Percentiles rank a stretch among this genome's conserved stretches.
These are phyloP conservation scores for Sclerotinia spermophila DNA, from an alignment of 2,329 filamentous ascomycete species.

Conservation along the genomic window DNA sequence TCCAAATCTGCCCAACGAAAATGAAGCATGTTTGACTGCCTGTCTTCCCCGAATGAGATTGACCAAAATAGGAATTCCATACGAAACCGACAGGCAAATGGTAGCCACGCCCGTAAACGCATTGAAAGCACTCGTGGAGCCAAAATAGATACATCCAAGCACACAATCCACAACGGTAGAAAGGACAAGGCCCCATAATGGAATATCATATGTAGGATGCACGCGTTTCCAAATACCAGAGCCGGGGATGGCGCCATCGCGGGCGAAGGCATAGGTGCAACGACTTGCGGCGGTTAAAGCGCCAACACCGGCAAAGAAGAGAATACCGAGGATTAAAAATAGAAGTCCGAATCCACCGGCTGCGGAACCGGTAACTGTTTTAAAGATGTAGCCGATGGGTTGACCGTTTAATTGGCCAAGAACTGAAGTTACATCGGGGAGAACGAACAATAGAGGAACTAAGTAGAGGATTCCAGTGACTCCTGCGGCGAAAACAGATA, in stretches of 20 bases:
- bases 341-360: constrained; percentile 71
- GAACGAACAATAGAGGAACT: constrained; percentile 71
- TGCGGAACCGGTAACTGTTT: constrained; percentile 56
- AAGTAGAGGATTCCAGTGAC: constrained; percentile 65
- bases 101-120: constrained; percentile 77
- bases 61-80: constrained; percentile 72
- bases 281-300: constrained; percentile 70
- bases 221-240: constrained; percentile 64
- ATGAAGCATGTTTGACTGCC: constrained; percentile 62
- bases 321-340: constrained; percentile 72
- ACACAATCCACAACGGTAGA: constrained; percentile 67
- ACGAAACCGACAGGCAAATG: constrained; percentile 72
- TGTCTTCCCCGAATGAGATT: constrained; percentile 63
- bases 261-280: constrained; percentile 72
- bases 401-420: constrained; percentile 67
- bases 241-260: constrained; percentile 71
- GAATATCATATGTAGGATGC: constrained; percentile 63
- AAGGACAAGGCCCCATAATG: constrained; percentile 64
- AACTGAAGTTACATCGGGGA: constrained; percentile 63
- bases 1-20: constrained; percentile 66
- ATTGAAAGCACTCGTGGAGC: constrained; percentile 72
- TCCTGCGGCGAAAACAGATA: constrained; percentile 64
- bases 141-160: constrained; percentile 75
- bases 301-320: constrained; percentile 72
- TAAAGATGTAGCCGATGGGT: constrained; percentile 73